Evolutionary conservation across 2,329 filamentous ascomycete species (phyloP), one percentile per base, ranked within the genome.

Genomic region (Paecilomyces niveus): DNA sequence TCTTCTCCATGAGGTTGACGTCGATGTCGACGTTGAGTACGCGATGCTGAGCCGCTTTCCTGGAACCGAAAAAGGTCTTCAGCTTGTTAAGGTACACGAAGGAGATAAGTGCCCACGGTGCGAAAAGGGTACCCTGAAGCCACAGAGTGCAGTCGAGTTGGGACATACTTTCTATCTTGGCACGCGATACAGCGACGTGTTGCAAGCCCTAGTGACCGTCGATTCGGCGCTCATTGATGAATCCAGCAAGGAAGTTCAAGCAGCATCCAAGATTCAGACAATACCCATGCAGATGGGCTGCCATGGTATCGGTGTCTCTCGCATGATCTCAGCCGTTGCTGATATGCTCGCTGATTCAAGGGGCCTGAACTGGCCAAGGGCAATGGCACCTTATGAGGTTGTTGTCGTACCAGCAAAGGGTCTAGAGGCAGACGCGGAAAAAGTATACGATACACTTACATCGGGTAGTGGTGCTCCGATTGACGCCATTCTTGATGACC

Each of bases 111-210:
- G 94, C 67, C 85, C 89, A 0, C 79, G 81, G 45, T 99, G 94
- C 70, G 68, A 75, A 0, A 67, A 78, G 0, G 89, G 89, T 0
- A 77, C 72, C 1, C 78, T 97, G 22, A 80, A 79, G 51, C 79
- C 89, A 2, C 82, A 88, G 58, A 87, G 83, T 61, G 90, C 92
- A 7, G 87, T 97, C 54, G 94, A 99, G 74, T 81, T 97, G 15
- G 94, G 91, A 0, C 94, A 99, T 73, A 97, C 94, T 0, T 99
- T 99, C 76, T 87, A 95, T 72, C 85, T 99, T 1, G 92, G 93
- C 10, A 92, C 90, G 1, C 85, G 92, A 31, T 99, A 99, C 76
- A 92, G 89, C 24, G 80, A 84, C 21, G 88, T 91, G 0, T 80
- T 99, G 0, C 77, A 82, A 7, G 89, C 90, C 1, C 80, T 75